Conservation (phyloP, 345 rosid genomes). For the Cochlearia excelsa region DNA sequence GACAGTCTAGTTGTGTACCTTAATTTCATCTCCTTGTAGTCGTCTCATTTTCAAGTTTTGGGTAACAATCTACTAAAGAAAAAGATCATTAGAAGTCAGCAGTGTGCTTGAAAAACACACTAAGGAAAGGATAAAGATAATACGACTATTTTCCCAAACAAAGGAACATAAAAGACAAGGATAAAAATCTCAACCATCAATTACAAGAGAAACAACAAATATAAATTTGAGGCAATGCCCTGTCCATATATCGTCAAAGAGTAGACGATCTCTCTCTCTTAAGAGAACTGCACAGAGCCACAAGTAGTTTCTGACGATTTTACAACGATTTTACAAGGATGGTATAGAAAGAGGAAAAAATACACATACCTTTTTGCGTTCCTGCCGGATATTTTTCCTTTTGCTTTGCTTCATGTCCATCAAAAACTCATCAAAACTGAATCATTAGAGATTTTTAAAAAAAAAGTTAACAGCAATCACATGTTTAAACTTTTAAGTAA, state of each 20-base stretch:
- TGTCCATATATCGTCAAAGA: not conserved
- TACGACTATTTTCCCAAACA: not conserved
- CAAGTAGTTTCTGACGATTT: constrained; percentile 1
- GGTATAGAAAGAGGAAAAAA: constrained; percentile 2
- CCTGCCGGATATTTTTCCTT: constrained; percentile 87
- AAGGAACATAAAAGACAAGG: not conserved
- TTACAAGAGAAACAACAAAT: not conserved
- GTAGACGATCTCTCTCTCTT: not conserved
- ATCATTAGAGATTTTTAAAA: constrained; percentile 2
- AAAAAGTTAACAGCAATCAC: constrained; percentile 18
- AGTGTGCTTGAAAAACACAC: not conserved
- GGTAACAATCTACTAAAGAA: constrained; percentile 58
- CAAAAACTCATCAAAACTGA: constrained; percentile 92
- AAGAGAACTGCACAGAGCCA: constrained; percentile 3
- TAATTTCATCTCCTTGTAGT: constrained; percentile 80
- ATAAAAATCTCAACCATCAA: constrained; percentile 13
- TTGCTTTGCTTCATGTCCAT: constrained; percentile 95
- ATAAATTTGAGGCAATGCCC: constrained; percentile 3
- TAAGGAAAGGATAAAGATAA: not conserved
- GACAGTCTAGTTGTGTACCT: constrained; percentile 44
- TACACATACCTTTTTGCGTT: constrained; percentile 78
- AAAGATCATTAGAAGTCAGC: constrained; percentile 34
- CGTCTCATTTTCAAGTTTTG: constrained; percentile 89
- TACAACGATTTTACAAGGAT: not conserved
- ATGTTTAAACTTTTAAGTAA: not conserved